These are phyloP conservation scores for Hylodesmum podocarpum DNA, from an alignment of 306 rosid species.

Conservation along the genomic window DNA sequence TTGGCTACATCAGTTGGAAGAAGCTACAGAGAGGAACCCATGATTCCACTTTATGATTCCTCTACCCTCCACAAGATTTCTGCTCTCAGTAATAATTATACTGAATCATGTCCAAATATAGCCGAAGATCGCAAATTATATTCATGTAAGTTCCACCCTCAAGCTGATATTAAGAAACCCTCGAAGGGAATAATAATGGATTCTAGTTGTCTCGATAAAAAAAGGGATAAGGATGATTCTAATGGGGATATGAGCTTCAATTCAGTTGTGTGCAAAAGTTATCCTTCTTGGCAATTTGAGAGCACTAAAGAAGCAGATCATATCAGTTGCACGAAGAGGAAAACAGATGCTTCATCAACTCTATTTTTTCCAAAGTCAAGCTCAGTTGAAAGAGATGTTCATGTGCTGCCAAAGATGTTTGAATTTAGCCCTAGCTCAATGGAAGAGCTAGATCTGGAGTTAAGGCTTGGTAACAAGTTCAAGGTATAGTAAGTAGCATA, in stretches of 20 bases:
- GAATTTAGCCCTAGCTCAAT: conserved; percentile 35
- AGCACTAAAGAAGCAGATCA: conserved; percentile 14
- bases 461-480: conserved; percentile 43
- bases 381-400: conserved; percentile 22
- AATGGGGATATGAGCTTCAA: conserved; percentile 38
- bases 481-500: conserved; percentile 42
- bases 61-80: conserved; percentile 22
- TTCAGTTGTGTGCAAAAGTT: conserved; percentile 33
- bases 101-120: conserved; percentile 47
- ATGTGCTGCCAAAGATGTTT: conserved; percentile 17
- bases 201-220: conserved; percentile 20
- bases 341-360: conserved; percentile 43
- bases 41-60: conserved; percentile 37
- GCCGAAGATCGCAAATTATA: conserved; percentile 36
- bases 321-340: conserved; percentile 62
- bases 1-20: conserved; percentile 31
- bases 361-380: conserved; percentile 44
- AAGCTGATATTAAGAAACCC: conserved; percentile 33
- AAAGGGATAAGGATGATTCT: neutral
- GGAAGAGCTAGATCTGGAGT: conserved; percentile 52
- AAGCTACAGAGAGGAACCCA: conserved; percentile 23
- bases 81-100: conserved; percentile 9
- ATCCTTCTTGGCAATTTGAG: conserved; percentile 23
- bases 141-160: conserved; percentile 12
- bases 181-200: conserved; percentile 43